Conservation (phyloP, 768 basidiomycete species). For the Macrolepiota fuliginosa region DNA sequence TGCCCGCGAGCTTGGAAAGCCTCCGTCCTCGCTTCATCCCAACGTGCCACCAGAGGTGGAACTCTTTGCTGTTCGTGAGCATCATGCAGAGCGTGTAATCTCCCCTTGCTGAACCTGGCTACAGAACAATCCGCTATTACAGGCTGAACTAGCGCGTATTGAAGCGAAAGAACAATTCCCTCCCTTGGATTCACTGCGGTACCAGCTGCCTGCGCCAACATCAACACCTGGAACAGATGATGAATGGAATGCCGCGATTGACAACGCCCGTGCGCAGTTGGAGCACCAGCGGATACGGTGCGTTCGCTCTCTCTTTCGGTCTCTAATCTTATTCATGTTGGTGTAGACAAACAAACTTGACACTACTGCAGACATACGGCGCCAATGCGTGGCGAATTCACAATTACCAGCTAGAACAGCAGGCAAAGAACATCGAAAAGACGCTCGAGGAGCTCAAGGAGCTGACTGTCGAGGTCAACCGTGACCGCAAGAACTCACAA, state of each 20-base stretch:
- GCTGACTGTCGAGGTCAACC: slow-evolving; percentile 80
- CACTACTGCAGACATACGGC: slow-evolving; percentile 82
- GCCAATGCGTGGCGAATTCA: slow-evolving; percentile 90
- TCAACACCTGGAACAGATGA: slow-evolving; percentile 63
- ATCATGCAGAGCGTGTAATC: slow-evolving; percentile 9
- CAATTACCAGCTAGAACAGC: slow-evolving; percentile 83
- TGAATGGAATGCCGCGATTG: slow-evolving; percentile 72
- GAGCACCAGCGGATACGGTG: slow-evolving; percentile 85
- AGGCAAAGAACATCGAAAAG: slow-evolving; percentile 68
- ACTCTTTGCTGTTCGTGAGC: slow-evolving; percentile 68
- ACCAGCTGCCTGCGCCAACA: slow-evolving; percentile 70
- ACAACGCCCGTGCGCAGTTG: slow-evolving; percentile 78
- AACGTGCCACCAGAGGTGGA: slow-evolving; percentile 62
- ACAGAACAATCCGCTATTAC: slow-evolving; percentile 67
- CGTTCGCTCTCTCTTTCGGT: slow-evolving; percentile 16
- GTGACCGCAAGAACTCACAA: slow-evolving; percentile 85
- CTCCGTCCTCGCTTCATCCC: slow-evolving; percentile 63
- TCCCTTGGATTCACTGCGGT: slow-evolving; percentile 68
- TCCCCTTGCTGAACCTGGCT: background rate
- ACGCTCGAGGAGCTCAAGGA: slow-evolving; percentile 77
- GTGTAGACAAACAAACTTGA: slow-evolving; percentile 75
- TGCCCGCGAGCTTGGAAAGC: slow-evolving; percentile 59
- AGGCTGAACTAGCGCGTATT: slow-evolving; percentile 74
- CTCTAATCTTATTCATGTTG: background rate
- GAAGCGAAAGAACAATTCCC: slow-evolving; percentile 63